Percentiles rank a stretch among this genome's conserved stretches.
Evolutionary conservation across 2,329 filamentous ascomycete species (phyloP).

Genomic region (Cucurbitaria berberidis): DNA sequence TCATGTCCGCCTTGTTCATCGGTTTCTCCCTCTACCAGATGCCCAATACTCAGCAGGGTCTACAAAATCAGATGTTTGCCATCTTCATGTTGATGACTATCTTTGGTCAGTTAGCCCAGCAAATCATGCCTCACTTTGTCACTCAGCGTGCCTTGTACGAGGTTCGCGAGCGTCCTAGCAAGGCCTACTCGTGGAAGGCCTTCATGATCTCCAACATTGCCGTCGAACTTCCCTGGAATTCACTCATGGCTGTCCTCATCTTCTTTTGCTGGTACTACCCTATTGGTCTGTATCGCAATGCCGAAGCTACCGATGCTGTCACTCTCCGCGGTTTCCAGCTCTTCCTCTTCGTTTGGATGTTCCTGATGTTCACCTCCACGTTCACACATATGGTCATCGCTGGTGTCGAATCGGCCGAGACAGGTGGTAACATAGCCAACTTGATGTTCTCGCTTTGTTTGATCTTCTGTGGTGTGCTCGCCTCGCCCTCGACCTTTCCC

Average conservation of each 20-base stretch:
- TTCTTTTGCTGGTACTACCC: constrained; percentile 88
- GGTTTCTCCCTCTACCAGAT: constrained; percentile 81
- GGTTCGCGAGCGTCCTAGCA: constrained; percentile 81
- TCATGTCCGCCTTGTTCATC: constrained; percentile 73
- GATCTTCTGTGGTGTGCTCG: constrained; percentile 78
- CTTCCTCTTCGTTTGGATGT: constrained; percentile 76
- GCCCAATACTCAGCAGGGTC: constrained; percentile 73
- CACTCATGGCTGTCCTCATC: constrained; percentile 75
- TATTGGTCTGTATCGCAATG: constrained; percentile 76
- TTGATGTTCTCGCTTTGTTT: constrained; percentile 74
- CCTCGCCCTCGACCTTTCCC: constrained; percentile 66
- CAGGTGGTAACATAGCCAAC: constrained; percentile 76
- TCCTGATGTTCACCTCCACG: constrained; percentile 81
- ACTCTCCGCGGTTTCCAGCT: constrained; percentile 76
- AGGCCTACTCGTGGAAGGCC: constrained; percentile 83
- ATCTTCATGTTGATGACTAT: constrained; percentile 84
- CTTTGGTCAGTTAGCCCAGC: constrained; percentile 79
- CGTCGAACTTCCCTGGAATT: constrained; percentile 86
- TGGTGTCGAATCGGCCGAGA: constrained; percentile 75
- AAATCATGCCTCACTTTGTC: constrained; percentile 87
- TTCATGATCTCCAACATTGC: constrained; percentile 85
- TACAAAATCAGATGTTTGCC: constrained; percentile 86
- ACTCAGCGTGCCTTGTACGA: constrained; percentile 83
- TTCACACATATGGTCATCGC: constrained; percentile 82
- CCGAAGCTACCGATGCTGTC: constrained; percentile 64